A percentile compares a stretch with the other conserved stretches of the same genome.
Conservation (phyloP, 345 rosid genomes). For the Gossypium arboreum region DNA sequence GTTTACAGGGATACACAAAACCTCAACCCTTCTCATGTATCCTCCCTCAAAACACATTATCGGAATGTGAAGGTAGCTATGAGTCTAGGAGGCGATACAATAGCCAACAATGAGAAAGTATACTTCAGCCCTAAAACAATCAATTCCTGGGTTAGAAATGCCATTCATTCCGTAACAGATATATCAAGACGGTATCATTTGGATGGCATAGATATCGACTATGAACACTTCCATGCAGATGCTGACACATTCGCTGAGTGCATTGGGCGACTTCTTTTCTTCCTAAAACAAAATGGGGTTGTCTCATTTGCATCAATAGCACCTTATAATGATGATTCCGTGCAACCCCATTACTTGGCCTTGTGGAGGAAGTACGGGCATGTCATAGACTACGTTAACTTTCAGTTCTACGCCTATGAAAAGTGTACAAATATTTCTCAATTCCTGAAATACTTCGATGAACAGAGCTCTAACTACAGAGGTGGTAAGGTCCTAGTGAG, state of each 20-base stretch:
- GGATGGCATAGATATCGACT: slow-evolving; percentile 56
- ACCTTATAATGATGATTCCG: slow-evolving; percentile 37
- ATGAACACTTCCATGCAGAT: slow-evolving; percentile 47
- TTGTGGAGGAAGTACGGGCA: slow-evolving; percentile 53
- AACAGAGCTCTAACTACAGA: slow-evolving; percentile 38
- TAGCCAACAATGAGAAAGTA: slow-evolving; percentile 5
- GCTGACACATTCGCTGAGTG: slow-evolving; percentile 53
- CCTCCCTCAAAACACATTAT: slow-evolving; percentile 36
- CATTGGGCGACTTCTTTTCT: slow-evolving; percentile 41
- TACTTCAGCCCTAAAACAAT: slow-evolving; percentile 36
- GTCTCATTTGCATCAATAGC: slow-evolving; percentile 53
- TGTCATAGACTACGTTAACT: slow-evolving; percentile 56
- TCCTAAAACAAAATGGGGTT: slow-evolving; percentile 28
- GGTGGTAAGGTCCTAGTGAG: slow-evolving; percentile 46
- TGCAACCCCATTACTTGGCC: slow-evolving; percentile 46
- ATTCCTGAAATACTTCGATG: slow-evolving; percentile 33
- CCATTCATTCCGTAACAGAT: slow-evolving; percentile 36
- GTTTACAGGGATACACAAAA: slow-evolving; percentile 40
- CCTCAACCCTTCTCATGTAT: slow-evolving; percentile 32
- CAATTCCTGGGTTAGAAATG: slow-evolving; percentile 50
- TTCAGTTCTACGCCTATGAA: slow-evolving; percentile 54
- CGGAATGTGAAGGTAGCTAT: slow-evolving; percentile 47
- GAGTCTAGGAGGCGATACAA: slow-evolving; percentile 55
- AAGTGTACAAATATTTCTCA: slow-evolving; percentile 36
- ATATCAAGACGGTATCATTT: slow-evolving; percentile 31